Evolutionary conservation across 768 basidiomycete genomes (phyloP).

Genomic region (Lentinula aciculospora): DNA sequence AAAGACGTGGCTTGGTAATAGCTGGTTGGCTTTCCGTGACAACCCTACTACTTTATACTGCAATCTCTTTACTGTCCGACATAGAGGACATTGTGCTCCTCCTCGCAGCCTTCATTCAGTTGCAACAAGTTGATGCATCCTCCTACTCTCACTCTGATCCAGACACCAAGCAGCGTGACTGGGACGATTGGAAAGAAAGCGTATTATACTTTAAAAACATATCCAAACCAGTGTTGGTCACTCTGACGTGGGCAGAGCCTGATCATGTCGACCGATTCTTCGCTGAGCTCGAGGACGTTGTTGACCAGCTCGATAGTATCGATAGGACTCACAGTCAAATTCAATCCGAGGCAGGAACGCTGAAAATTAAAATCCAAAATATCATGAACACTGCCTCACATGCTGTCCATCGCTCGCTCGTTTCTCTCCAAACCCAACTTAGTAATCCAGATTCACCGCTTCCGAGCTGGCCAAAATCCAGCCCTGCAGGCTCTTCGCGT

Average conservation of each 20-base stretch:
- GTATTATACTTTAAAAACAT: conserved; percentile 1
- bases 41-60: neutral
- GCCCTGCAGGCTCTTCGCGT: neutral
- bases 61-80: neutral
- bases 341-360: neutral
- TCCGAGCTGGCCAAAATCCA: neutral
- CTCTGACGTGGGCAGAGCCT: neutral
- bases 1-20: neutral
- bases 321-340: neutral
- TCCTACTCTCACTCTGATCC: neutral
- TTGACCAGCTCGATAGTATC: neutral
- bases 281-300: neutral
- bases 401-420: neutral
- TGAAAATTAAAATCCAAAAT: neutral
- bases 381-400: conserved; percentile 2
- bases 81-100: neutral
- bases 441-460: neutral
- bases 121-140: conserved; percentile 1
- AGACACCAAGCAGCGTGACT: neutral
- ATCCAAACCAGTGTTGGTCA: neutral
- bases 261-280: conserved; percentile 1
- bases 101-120: conserved; percentile 1
- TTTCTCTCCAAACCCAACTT: neutral
- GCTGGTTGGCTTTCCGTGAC: neutral
- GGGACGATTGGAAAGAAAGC: conserved; percentile 1